These are phyloP conservation scores for Mariannaea elegans DNA, from an alignment of 2,329 filamentous ascomycete genomes.

Conservation along the genomic window DNA sequence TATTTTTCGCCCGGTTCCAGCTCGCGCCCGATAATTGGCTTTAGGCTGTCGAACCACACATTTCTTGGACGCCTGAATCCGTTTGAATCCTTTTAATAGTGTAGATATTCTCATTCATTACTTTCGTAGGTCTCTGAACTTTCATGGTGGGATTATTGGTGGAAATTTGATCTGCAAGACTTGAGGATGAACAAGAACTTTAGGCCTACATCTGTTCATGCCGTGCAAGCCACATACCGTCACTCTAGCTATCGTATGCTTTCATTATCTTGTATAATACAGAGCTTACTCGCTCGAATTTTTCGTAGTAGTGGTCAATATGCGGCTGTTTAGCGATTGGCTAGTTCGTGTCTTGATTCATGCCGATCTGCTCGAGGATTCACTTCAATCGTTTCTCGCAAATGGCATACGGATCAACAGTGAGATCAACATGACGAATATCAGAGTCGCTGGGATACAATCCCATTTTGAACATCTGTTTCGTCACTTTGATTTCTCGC, in stretches of 20 bases:
- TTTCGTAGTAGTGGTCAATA: not conserved
- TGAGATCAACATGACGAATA: constrained; percentile 5
- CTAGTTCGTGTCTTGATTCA: not conserved
- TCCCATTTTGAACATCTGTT: constrained; percentile 2
- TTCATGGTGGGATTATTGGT: constrained; percentile 47
- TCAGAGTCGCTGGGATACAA: not conserved
- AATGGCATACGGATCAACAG: not conserved
- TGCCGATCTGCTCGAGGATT: constrained; percentile 1
- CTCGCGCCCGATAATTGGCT: not conserved
- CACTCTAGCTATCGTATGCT: not conserved
- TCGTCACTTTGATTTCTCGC: not conserved
- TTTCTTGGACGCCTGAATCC: not conserved
- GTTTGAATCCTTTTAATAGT: not conserved
- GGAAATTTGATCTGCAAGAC: constrained; percentile 48
- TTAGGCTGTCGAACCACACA: constrained; percentile 17
- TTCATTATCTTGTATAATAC: not conserved
- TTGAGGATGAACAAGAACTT: constrained; percentile 57
- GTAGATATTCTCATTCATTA: not conserved
- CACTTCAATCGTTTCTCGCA: constrained; percentile 5
- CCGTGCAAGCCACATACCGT: constrained; percentile 41
- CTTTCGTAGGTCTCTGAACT: constrained; percentile 43
- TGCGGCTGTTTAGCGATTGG: not conserved
- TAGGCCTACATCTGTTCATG: constrained; percentile 47
- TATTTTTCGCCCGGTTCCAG: constrained; percentile 1
- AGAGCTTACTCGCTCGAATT: not conserved